These are phyloP conservation scores for Alternaria atra DNA, from an alignment of 2,329 filamentous ascomycete species.

Conservation along the genomic window DNA sequence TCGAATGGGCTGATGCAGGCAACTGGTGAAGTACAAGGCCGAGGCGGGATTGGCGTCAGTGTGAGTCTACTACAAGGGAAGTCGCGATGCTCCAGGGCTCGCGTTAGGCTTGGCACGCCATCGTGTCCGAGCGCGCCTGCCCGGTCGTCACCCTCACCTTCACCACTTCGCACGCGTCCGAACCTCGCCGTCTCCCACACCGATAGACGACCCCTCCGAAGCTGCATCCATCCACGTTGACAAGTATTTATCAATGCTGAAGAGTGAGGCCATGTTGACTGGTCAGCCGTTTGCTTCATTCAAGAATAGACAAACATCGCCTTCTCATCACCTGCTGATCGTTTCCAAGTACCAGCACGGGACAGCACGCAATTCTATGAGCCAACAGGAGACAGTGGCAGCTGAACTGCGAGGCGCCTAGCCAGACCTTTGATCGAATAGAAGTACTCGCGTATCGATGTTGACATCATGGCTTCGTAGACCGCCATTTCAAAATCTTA, in stretches of 20 bases:
- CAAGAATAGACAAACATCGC: conserved; percentile 25
- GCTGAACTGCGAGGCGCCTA: background rate
- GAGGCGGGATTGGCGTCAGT: background rate
- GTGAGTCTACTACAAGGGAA: conserved; percentile 16
- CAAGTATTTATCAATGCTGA: background rate
- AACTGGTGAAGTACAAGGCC: background rate
- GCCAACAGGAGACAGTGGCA: background rate
- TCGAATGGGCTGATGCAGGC: background rate
- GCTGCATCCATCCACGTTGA: conserved; percentile 22
- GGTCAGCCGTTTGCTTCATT: conserved; percentile 35
- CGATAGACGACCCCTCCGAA: conserved; percentile 9
- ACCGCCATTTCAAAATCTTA: conserved; percentile 39
- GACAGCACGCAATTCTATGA: background rate
- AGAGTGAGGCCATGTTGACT: conserved; percentile 12
- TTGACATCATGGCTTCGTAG: conserved; percentile 27
- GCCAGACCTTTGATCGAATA: background rate
- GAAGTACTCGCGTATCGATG: conserved; percentile 12
- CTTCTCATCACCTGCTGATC: conserved; percentile 12
- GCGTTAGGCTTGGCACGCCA: conserved; percentile 28
- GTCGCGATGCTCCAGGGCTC: conserved; percentile 32
- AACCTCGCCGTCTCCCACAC: conserved; percentile 19
- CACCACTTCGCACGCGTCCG: conserved; percentile 2
- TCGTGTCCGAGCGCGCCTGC: conserved; percentile 16
- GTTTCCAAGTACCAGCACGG: conserved; percentile 1
- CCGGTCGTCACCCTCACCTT: conserved; percentile 12